Base-by-base conservation (phyloP, 306 rosid species). In the Castanea mollissima region DNA sequence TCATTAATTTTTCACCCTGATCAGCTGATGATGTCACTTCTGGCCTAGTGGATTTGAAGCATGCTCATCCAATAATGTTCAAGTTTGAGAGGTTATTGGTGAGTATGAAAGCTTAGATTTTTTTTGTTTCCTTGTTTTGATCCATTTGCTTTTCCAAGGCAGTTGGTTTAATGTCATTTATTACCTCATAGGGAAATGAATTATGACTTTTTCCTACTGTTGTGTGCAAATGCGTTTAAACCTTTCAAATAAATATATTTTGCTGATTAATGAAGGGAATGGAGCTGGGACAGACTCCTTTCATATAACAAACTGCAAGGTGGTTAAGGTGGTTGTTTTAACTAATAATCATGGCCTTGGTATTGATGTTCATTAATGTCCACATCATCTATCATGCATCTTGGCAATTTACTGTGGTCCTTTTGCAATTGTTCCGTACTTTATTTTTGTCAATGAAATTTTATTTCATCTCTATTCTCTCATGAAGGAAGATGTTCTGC, bases 81-180 rank as follows among this genome's bases (percentile, higher is more conserved):
- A 89, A 86, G 84, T 90, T 94, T 84, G 81, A 91, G 83, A 92
- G 97, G 82, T 90, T 94, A 86, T 79, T 92, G 96, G 98, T 94
- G 92, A 82, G 97, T 51, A 72, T 34, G 32, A 74, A 51, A 68
- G 74, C 72, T 71, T 18, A 81, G 23, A 38, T 59, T 82, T 57
- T 57, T 38, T 82, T 82, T 73, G 59, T 46, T 63, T 54, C 9
- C 14, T 71, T 81, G 32, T 74, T 84, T 68, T 64, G 32, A 62
- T 51, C 71, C 20, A 16, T 54, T 75, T 20, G 18, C 29, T 77
- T 71, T 65, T 76, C 62, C 79, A 35, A 59, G 71, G 82, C 77
- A 58, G 65, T 29, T 68, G 71, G 60, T 74, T 46, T 51, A 60
- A 75, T 73, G 69, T 60, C 64, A 79, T 58, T 60, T 60, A 25